Base-by-base conservation (phyloP, 139 green algal species). In the Micractinium conductrix region DNA sequence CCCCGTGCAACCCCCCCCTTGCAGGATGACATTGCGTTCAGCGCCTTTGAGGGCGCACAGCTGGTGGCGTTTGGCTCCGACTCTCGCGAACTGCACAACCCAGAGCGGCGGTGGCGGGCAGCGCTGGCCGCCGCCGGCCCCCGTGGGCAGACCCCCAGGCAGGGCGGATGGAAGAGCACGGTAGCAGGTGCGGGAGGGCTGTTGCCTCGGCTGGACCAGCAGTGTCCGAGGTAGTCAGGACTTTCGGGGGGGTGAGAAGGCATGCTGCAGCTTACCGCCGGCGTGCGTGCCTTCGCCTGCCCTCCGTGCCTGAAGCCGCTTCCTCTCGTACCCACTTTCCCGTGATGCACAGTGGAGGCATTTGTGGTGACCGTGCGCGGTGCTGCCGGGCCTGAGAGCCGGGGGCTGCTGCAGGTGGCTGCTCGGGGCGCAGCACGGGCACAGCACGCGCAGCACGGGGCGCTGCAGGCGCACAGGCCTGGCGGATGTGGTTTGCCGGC, bases 281-380 rank as follows among this genome's bases (percentile, higher is more conserved):
- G 42, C 14, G 17, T 70, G 4, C 4, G 21, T 3, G 28, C 14
- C 30, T 73, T 43, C n/a, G 6, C 16, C 40, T 45, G 4, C 22
- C 68, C 68, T n/a, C 28, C 7, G 35, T 9, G 10, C 68, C 5
- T 75, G 4, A 33, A 5, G 19, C 17, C 12, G 22, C 40, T n/a
- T 33, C 42, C 40, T 60, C 55, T 58, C 53, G 8, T 38, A n/a
- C 14, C 63, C 26, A 55, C 35, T 17, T 16, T 48, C 60, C 68
- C 45, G 24, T 45, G n/a, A 21, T 85, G 88, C 87, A 80, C 42
- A 42, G 85, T 93, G 21, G 90, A 94, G 81, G 91, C 92, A 7
- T 92, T 89, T 85, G 92, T 92, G 48, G 92, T 95, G 45, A 88
- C 91, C 65, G 90, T 94, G 78, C 65, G 84, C 4, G 68, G 90